Evolutionary conservation across 1,284 basidiomycete species (phyloP), one percentile per base, ranked within the genome.

Genomic region (Bjerkandera adusta): DNA sequence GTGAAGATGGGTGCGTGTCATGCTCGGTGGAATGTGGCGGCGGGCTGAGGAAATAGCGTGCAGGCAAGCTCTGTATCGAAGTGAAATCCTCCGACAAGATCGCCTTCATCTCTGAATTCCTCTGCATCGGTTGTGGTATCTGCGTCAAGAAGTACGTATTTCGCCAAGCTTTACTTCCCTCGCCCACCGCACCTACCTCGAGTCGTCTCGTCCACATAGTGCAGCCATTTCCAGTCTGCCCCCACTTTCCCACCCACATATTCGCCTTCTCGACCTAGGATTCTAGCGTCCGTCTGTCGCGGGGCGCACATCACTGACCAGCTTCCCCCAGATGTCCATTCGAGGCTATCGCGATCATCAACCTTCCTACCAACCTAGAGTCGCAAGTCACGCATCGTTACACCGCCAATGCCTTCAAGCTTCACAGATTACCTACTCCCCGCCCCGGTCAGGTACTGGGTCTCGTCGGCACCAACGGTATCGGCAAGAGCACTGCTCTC

Each of bases 91-190:
- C 85, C 12, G 91, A 96, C 72, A 96, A 95, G 76, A 97, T 97
- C 69, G 89, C 95, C 2, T 97, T 94, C 79, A 88, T 98, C 69
- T 97, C 95, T 24, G 94, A 97, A 68, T 92, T 95, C 66, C 72
- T 98, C 46, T 96, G 93, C 66, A 96, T 96, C 55, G 93, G 93
- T 62, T 97, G 94, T 69, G 94, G 94, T 89, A 97, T 97, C 63
- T 97, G 95, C 67, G 93, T 96, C 36, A 97, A 97, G 73, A 97
- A 96, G 93, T 96, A 60, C 65, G 87, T 20, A 26, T 21, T n/a
- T n/a, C n/a, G n/a, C n/a, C n/a, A 27, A 21, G n/a, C 18, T 40
- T 16, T 33, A 24, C 26, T 38, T 48, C 36, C 26, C 43, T 18
- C 25, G 21, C 45, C 16, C 21, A 25, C 42, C 24, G 46, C 29